A percentile compares a stretch with the other conserved stretches of the same genome.
phyloP scores from a whole-genome alignment of 192 early-diverging fungal species.

The Ambispora gerdemannii region DNA sequence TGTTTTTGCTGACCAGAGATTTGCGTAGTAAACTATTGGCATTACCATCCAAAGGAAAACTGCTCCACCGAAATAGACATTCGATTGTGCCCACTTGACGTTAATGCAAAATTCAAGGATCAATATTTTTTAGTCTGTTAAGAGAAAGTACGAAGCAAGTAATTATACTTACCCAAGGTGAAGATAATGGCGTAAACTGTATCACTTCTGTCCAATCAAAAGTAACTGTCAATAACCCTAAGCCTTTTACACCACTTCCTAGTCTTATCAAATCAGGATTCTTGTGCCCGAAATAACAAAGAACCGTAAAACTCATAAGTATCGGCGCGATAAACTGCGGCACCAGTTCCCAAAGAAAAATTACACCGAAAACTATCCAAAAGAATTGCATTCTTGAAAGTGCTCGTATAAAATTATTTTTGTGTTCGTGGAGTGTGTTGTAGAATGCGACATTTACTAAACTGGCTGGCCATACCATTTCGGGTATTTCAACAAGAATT shows the following conservation, averaged over 20 bases:
- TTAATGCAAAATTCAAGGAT: background rate
- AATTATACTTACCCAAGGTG: slow-evolving; percentile 62
- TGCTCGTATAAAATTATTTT: background rate
- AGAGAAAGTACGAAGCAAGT: background rate
- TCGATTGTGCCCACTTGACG: slow-evolving; percentile 56
- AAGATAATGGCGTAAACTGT: slow-evolving; percentile 51
- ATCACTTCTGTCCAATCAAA: slow-evolving; percentile 69
- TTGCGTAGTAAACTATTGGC: slow-evolving; percentile 61
- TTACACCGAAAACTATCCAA: slow-evolving; percentile 38
- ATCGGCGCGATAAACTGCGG: slow-evolving; percentile 35
- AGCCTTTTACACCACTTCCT: slow-evolving; percentile 54
- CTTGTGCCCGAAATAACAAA: slow-evolving; percentile 36
- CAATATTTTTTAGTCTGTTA: too few species aligned
- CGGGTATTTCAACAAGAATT: slow-evolving; percentile 78
- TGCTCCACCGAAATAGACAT: slow-evolving; percentile 61
- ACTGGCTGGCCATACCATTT: slow-evolving; percentile 84
- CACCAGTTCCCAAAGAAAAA: slow-evolving; percentile 51
- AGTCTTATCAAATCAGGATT: slow-evolving; percentile 33
- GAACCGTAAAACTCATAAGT: slow-evolving; percentile 34
- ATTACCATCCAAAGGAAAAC: slow-evolving; percentile 65
- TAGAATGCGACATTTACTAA: slow-evolving; percentile 59
- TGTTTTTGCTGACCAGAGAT: slow-evolving; percentile 50
- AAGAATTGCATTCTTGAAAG: slow-evolving; percentile 38
- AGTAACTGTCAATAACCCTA: slow-evolving; percentile 67
- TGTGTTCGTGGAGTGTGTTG: slow-evolving; percentile 41